Evolutionary conservation across 345 rosid genomes (phyloP).

Genomic region (Geranium rotundifolium): DNA sequence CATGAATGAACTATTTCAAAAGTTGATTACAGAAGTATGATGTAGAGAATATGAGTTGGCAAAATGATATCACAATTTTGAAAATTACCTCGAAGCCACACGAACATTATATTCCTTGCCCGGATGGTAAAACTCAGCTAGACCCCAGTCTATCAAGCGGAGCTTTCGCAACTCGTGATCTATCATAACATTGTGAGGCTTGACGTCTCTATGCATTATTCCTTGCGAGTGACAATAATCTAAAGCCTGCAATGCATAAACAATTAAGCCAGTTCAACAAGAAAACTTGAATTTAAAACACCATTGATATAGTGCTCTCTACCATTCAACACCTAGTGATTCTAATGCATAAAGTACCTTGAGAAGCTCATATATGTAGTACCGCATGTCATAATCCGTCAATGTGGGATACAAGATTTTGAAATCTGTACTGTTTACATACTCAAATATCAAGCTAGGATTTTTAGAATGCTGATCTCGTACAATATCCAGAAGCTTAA

Average conservation of each 20-base stretch:
- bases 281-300: not conserved
- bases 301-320: not conserved
- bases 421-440: constrained; percentile 76
- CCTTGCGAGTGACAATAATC: constrained; percentile 84
- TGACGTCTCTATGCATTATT: constrained; percentile 83
- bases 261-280: not conserved
- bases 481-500: constrained; percentile 65
- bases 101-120: constrained; percentile 79
- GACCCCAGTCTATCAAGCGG: constrained; percentile 81
- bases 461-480: constrained; percentile 81
- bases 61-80: not conserved
- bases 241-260: constrained; percentile 42
- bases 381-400: constrained; percentile 78
- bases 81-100: constrained; percentile 66
- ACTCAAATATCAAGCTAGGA: constrained; percentile 73
- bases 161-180: constrained; percentile 82
- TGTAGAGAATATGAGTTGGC: not conserved
- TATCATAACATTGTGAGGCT: constrained; percentile 85
- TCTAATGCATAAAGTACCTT: constrained; percentile 30
- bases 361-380: constrained; percentile 73
- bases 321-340: not conserved
- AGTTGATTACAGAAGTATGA: not conserved
- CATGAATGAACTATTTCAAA: constrained; percentile 1
- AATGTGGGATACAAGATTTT: constrained; percentile 71
- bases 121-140: constrained; percentile 82